Evolutionary conservation across 1,284 basidiomycete species (phyloP), one percentile per base, ranked within the genome.

Genomic region (Ceratobasidium sp.): DNA sequence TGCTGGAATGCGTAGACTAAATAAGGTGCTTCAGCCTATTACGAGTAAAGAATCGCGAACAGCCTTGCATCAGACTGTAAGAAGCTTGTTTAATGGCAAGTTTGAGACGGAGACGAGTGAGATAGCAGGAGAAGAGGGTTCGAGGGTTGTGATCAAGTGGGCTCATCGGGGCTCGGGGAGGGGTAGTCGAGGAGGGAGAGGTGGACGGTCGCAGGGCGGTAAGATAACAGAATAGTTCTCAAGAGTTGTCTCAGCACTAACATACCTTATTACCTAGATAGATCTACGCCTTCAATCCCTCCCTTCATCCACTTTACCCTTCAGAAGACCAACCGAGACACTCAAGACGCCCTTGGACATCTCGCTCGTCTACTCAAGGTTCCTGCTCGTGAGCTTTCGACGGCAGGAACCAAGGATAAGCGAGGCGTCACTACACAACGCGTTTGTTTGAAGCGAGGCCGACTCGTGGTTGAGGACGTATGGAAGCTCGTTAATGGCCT

Each of bases 321-420:
- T 55, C 97, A 98, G 84, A 99, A 99, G 86, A 96, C 97, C 20
- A 99, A 99, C 83, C 92, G 98, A 61, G 98, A 99, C 83, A 97
- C 96, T 2, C 97, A 98, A 84, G 98, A 99, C 83, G 96, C 96
- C 0, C 90, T 99, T 28, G 89, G 90, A 0, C 89, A 97, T 82
- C 86, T 98, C 49, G 89, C 94, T 13, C 92, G 95, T 15, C 89
- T 91, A 58, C 88, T 99, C 39, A 92, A 93, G 77, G 89, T 92
- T 82, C 91, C 89, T 51, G 84, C 91, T 72, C 95, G 93, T 84
- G 95, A 97, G 82, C 87, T 99, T 3, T 91, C 92, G 20, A 94
- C 97, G 15, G 96, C 97, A 5, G 98, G 98, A 0, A 99, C 98
- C 2, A 99, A 99, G 84, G 98, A 99, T 86, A 99, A 99, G 85